phyloP scores from a whole-genome alignment of 305 asterid genomes.

The Fraxinus xanthoxyloides region DNA sequence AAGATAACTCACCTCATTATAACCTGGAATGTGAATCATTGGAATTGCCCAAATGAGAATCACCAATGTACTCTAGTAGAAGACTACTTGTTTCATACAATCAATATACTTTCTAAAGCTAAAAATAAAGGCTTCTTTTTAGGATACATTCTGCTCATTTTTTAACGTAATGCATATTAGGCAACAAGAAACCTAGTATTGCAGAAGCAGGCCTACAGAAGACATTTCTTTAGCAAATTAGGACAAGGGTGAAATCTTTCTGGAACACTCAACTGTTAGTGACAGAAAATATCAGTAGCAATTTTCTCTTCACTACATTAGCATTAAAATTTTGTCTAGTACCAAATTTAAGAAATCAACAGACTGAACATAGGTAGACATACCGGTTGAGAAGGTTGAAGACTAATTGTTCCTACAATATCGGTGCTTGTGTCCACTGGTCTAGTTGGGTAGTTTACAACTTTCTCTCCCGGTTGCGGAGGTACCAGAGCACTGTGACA shows the following conservation, averaged over 20 bases:
- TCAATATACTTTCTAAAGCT: slow-evolving; percentile 5
- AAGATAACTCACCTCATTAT: slow-evolving; percentile 23
- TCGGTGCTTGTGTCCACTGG: slow-evolving; percentile 92
- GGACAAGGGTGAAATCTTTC: not conserved
- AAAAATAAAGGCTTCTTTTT: not conserved
- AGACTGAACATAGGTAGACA: slow-evolving; percentile 24
- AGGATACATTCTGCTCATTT: not conserved
- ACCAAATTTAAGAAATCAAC: slow-evolving; percentile 9
- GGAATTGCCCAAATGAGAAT: slow-evolving; percentile 15
- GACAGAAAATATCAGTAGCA: slow-evolving; percentile 19
- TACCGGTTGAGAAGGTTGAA: slow-evolving; percentile 92
- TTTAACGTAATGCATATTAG: not conserved
- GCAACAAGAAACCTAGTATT: slow-evolving; percentile 14
- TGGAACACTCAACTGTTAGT: slow-evolving; percentile 15
- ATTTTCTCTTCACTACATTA: slow-evolving; percentile 10
- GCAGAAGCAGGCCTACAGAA: slow-evolving; percentile 7
- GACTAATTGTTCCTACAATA: slow-evolving; percentile 92
- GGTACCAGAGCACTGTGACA: slow-evolving; percentile 71
- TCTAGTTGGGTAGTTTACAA: slow-evolving; percentile 83
- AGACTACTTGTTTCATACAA: slow-evolving; percentile 5
- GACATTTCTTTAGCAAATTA: not conserved
- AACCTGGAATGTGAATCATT: slow-evolving; percentile 31
- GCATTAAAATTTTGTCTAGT: slow-evolving; percentile 9
- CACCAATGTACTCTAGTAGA: slow-evolving; percentile 5
- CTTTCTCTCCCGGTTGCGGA: slow-evolving; percentile 91